Percentiles rank a stretch among this genome's conserved stretches.
Evolutionary conservation across 176 grass and related monocot species (phyloP).

Genomic region (Triticum monococcum): DNA sequence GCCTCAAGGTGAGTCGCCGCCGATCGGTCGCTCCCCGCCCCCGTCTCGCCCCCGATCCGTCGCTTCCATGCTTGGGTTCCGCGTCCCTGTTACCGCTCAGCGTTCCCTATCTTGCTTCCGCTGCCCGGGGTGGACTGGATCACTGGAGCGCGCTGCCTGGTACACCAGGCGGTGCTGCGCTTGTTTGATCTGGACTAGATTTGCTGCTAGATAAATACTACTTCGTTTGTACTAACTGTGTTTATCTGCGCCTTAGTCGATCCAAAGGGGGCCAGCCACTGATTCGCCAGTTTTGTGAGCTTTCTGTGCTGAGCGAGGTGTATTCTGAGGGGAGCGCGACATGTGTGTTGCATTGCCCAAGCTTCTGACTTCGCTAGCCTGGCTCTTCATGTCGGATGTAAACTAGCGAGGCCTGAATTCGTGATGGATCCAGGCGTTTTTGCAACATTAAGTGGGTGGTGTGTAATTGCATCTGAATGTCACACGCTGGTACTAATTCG

Average conservation of each 20-base stretch:
- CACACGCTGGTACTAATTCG: neutral
- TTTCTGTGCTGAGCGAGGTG: neutral
- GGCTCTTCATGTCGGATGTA: neutral
- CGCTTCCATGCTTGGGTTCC: slow-evolving; percentile 4
- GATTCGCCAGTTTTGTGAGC: neutral
- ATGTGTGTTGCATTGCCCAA: neutral
- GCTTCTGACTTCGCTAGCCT: neutral
- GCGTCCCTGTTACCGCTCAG: neutral
- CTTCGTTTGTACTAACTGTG: neutral
- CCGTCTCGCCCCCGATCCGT: slow-evolving; percentile 5
- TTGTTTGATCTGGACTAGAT: slow-evolving; percentile 20
- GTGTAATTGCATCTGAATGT: neutral
- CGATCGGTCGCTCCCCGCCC: neutral
- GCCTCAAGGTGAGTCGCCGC: slow-evolving; percentile 63
- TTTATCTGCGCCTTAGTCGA: neutral
- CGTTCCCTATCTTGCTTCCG: neutral
- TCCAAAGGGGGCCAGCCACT: neutral
- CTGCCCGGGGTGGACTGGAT: slow-evolving; percentile 6
- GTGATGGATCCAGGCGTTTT: neutral
- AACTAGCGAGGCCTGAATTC: neutral
- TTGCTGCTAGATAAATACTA: neutral
- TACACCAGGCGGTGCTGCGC: slow-evolving; percentile 20
- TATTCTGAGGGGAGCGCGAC: neutral
- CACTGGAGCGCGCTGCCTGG: neutral
- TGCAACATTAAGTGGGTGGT: neutral